phyloP scores from a whole-genome alignment of 2,329 filamentous ascomycete genomes.

The Epichloe typhina region DNA sequence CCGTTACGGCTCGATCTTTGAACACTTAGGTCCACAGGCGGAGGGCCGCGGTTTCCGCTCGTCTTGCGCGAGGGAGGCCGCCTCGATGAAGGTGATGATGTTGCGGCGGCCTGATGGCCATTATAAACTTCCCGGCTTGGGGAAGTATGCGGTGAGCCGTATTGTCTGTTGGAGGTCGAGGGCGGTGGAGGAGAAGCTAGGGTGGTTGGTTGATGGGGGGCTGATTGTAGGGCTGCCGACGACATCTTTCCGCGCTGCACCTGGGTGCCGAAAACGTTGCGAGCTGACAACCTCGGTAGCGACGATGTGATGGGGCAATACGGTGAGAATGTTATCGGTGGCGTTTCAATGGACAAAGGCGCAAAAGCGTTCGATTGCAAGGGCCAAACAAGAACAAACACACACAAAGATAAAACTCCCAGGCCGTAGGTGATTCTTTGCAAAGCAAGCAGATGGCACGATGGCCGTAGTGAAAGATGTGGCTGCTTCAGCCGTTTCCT shows the following conservation, averaged over 20 bases:
- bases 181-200: constrained; percentile 36
- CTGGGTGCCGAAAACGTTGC: not conserved
- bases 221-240: constrained; percentile 49
- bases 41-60: constrained; percentile 33
- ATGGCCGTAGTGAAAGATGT: not conserved
- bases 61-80: constrained; percentile 37
- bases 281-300: constrained; percentile 4
- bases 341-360: not conserved
- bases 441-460: constrained; percentile 2
- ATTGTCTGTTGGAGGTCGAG: constrained; percentile 36
- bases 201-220: constrained; percentile 40
- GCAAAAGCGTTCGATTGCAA: not conserved
- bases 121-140: constrained; percentile 44
- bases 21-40: constrained; percentile 23
- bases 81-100: constrained; percentile 38
- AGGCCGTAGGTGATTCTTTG: not conserved
- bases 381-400: not conserved
- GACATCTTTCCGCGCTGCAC: constrained; percentile 20
- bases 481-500: constrained; percentile 2
- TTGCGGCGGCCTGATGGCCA: constrained; percentile 33
- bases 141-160: constrained; percentile 37
- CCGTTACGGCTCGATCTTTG: constrained; percentile 34
- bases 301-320: not conserved
- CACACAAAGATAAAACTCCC: not conserved
- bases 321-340: not conserved